These are phyloP conservation scores for Pseudocercospora macadamiae DNA, from an alignment of 2,329 filamentous ascomycete species.

Conservation along the genomic window DNA sequence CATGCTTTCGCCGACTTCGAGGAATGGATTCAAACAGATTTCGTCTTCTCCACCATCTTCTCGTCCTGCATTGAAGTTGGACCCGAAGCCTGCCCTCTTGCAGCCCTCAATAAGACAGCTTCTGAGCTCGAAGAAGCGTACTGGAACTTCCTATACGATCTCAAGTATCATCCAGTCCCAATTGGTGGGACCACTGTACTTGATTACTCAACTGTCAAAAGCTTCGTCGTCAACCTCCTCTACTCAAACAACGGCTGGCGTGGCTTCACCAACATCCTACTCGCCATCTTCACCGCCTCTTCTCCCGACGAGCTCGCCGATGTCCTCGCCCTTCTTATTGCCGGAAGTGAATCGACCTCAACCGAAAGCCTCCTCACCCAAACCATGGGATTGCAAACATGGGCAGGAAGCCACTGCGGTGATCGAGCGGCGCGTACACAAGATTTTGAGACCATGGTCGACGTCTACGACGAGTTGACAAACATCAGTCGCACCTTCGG, in stretches of 20 bases:
- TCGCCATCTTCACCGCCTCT: not conserved
- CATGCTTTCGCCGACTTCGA: not conserved
- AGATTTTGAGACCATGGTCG: not conserved
- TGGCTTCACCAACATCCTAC: not conserved
- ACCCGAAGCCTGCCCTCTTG: not conserved
- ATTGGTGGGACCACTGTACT: not conserved
- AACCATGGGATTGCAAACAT: not conserved
- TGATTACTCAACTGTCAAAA: not conserved
- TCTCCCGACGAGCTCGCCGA: not conserved
- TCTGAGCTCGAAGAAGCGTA: slow-evolving; percentile 1
- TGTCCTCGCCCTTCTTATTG: not conserved
- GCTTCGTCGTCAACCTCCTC: not conserved
- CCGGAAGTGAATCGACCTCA: not conserved
- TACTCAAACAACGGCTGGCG: not conserved
- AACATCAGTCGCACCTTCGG: slow-evolving; percentile 5
- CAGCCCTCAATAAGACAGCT: not conserved
- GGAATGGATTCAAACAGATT: not conserved
- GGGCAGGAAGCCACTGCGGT: slow-evolving; percentile 6
- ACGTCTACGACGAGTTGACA: not conserved
- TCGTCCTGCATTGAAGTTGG: not conserved
- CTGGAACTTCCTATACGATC: not conserved
- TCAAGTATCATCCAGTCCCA: not conserved
- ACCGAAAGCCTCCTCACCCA: not conserved
- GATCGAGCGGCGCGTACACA: not conserved
- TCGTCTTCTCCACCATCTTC: not conserved